Conservation (phyloP, 148 eudicot species). For the Vaccinium myrtillus region DNA sequence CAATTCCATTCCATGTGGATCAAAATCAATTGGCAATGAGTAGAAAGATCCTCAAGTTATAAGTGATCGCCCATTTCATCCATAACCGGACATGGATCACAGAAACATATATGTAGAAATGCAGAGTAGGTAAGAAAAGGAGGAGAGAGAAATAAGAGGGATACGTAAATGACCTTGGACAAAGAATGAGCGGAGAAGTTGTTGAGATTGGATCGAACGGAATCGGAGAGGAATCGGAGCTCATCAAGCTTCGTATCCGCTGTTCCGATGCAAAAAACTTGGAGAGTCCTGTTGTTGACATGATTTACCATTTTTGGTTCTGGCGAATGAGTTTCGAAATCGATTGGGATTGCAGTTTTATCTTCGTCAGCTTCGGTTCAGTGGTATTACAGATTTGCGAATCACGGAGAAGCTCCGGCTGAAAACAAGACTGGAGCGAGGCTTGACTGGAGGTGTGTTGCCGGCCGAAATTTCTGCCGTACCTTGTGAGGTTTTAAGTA, state of each 20-base stretch:
- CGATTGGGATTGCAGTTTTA: background rate
- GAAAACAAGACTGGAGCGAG: no score
- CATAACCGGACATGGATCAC: no score
- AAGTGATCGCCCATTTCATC: no score
- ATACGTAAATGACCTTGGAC: slow-evolving; percentile 37
- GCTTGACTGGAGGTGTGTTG: no score
- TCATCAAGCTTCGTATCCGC: slow-evolving; percentile 90
- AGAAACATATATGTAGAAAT: background rate
- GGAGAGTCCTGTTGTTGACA: slow-evolving; percentile 16
- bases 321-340: background rate
- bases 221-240: slow-evolving; percentile 59
- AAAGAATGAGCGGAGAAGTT: slow-evolving; percentile 45
- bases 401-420: no score
- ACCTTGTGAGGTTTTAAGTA: no score
- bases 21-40: no score
- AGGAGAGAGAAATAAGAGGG: background rate
- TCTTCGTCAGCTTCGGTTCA: background rate
- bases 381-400: background rate
- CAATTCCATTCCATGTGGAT: no score
- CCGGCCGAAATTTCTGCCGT: no score
- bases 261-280: slow-evolving; percentile 77
- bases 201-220: slow-evolving; percentile 55
- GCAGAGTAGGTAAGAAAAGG: background rate
- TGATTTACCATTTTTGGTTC: slow-evolving; percentile 26
- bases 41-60: no score